These are phyloP conservation scores for Heritiera littoralis DNA, from an alignment of 345 rosid genomes.

Conservation along the genomic window DNA sequence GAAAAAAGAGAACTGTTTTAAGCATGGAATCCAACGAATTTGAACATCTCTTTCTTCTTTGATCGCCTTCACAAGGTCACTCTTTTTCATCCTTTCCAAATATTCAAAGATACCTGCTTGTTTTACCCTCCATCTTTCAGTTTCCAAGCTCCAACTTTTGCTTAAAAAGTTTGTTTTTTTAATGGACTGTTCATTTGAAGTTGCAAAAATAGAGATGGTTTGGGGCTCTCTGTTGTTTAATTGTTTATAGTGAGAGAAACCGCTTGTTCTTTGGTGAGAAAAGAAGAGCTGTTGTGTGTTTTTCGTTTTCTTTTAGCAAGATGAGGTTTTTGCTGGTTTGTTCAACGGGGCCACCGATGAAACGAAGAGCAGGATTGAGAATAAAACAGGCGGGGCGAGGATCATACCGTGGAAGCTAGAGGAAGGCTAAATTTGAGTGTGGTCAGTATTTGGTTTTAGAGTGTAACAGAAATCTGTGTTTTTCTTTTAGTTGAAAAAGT, in stretches of 20 bases:
- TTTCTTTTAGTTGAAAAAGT: slow-evolving; percentile 23
- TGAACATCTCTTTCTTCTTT: slow-evolving; percentile 29
- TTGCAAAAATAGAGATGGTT: slow-evolving; percentile 2
- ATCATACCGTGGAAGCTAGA: slow-evolving; percentile 62
- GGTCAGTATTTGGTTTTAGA: slow-evolving; percentile 20
- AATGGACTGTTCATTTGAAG: neutral
- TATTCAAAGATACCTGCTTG: slow-evolving; percentile 10
- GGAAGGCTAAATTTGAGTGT: slow-evolving; percentile 7
- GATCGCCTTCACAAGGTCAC: neutral
- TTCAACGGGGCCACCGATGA: slow-evolving; percentile 50
- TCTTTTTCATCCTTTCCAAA: neutral
- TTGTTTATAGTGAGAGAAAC: slow-evolving; percentile 4
- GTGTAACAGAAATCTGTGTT: slow-evolving; percentile 23
- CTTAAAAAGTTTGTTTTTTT: neutral
- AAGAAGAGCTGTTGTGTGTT: neutral
- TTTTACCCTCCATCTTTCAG: slow-evolving; percentile 8
- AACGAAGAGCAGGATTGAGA: slow-evolving; percentile 51
- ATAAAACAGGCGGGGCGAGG: slow-evolving; percentile 64
- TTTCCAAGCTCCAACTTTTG: slow-evolving; percentile 7
- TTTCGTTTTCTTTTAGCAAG: neutral
- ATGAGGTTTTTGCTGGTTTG: slow-evolving; percentile 43
- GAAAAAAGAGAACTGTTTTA: neutral
- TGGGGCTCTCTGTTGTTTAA: neutral
- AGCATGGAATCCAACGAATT: slow-evolving; percentile 53
- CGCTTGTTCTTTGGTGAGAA: neutral